Percentiles rank a stretch among this genome's conserved stretches.
These are phyloP conservation scores for Gossypium trilobum DNA, from an alignment of 441 rosid species.

Conservation along the genomic window DNA sequence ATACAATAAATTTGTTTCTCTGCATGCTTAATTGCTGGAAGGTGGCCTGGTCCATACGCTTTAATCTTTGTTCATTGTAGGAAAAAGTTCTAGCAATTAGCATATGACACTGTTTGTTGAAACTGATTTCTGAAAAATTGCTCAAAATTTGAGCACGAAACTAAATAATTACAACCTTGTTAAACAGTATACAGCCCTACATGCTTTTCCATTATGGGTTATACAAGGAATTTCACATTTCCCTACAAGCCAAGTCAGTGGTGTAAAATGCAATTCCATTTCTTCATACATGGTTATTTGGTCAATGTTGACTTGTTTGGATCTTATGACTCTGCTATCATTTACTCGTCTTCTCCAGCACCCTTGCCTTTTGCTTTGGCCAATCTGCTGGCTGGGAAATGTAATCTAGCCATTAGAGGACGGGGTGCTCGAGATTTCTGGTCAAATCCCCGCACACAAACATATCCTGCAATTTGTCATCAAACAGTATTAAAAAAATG, in stretches of 20 bases:
- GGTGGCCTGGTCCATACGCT: not conserved
- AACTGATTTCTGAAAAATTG: conserved; percentile 24
- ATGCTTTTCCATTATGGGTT: conserved; percentile 18
- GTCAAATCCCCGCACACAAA: conserved; percentile 51
- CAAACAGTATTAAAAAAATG: not conserved
- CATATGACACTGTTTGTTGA: not conserved
- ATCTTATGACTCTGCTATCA: not conserved
- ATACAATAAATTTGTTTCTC: not conserved
- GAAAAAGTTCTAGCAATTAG: not conserved
- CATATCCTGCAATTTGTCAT: conserved; percentile 32
- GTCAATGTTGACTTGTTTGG: conserved; percentile 13
- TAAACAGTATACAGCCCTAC: conserved; percentile 23
- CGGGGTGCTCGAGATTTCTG: conserved; percentile 35
- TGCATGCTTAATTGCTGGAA: not conserved
- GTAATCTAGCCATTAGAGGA: conserved; percentile 47
- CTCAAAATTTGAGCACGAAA: conserved; percentile 37
- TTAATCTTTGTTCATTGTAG: not conserved
- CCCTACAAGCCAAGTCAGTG: conserved; percentile 16
- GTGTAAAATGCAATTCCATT: conserved; percentile 22
- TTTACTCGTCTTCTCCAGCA: conserved; percentile 20
- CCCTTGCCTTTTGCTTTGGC: conserved; percentile 22
- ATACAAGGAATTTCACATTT: conserved; percentile 18
- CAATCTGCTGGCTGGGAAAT: conserved; percentile 42
- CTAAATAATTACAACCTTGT: conserved; percentile 23
- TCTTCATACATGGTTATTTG: conserved; percentile 17